A percentile compares a stretch with the other conserved stretches of the same genome.
phyloP scores from a whole-genome alignment of 2,329 filamentous ascomycete genomes.

The Beauveria brongniartii region DNA sequence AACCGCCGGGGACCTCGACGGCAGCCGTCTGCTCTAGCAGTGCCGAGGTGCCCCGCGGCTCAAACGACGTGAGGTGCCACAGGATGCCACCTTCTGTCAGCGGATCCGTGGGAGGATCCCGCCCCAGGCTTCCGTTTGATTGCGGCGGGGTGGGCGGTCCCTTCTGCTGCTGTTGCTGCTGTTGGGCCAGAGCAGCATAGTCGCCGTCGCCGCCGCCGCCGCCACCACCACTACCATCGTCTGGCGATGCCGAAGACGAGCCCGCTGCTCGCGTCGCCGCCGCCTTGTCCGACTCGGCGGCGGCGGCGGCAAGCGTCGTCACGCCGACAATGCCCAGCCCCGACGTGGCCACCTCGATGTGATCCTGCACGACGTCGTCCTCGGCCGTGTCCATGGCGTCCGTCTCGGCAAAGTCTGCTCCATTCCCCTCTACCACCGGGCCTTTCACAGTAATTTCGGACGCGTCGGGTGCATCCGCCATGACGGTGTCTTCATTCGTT shows the following conservation, averaged over 20 bases:
- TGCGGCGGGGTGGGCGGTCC: slow-evolving; percentile 59
- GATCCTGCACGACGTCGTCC: slow-evolving; percentile 29
- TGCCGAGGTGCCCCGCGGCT: slow-evolving; percentile 71
- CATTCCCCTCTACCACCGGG: slow-evolving; percentile 17
- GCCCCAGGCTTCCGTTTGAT: slow-evolving; percentile 49
- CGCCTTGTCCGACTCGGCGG: slow-evolving; percentile 14
- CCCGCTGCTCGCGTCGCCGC: slow-evolving; percentile 18
- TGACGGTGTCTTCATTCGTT: slow-evolving; percentile 34
- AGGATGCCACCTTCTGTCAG: slow-evolving; percentile 69
- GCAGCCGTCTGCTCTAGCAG: slow-evolving; percentile 52
- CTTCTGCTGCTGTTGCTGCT: background rate
- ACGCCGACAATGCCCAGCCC: slow-evolving; percentile 21
- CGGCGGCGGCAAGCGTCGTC: slow-evolving; percentile 10
- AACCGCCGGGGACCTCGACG: slow-evolving; percentile 15
- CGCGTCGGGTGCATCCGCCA: slow-evolving; percentile 40
- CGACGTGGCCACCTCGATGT: slow-evolving; percentile 40
- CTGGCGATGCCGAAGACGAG: slow-evolving; percentile 36
- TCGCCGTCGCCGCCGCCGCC: slow-evolving; percentile 29
- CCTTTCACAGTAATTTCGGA: slow-evolving; percentile 40
- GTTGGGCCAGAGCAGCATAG: slow-evolving; percentile 24
- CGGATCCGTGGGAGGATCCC: slow-evolving; percentile 40
- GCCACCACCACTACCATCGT: slow-evolving; percentile 33
- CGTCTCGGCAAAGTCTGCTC: slow-evolving; percentile 20
- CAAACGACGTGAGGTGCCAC: slow-evolving; percentile 80
- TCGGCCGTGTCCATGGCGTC: slow-evolving; percentile 31